Evolutionary conservation across 371 early-diverging fungal genomes (phyloP).

Genomic region (Choanephora cucurbitarum): DNA sequence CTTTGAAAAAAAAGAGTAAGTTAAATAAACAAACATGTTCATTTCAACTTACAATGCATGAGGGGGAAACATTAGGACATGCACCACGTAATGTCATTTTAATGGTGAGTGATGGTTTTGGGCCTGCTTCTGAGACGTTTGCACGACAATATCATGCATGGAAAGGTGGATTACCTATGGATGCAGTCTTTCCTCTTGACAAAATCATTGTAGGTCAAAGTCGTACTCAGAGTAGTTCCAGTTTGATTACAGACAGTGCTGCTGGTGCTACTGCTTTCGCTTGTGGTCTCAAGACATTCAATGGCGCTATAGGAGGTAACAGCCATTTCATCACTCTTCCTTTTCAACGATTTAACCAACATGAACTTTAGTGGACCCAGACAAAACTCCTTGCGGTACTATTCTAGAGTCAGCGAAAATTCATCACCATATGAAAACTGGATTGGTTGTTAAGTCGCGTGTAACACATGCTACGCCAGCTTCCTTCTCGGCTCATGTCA

Average conservation of each 20-base stretch:
- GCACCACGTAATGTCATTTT: slow-evolving; percentile 72
- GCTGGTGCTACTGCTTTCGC: slow-evolving; percentile 96
- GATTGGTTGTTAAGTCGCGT: slow-evolving; percentile 88
- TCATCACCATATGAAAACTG: slow-evolving; percentile 75
- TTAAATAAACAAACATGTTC: too few species aligned
- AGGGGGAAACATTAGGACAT: slow-evolving; percentile 1
- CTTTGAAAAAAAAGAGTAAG: too few species aligned
- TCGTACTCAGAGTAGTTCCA: slow-evolving; percentile 81
- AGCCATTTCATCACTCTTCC: background rate
- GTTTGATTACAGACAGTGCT: slow-evolving; percentile 92
- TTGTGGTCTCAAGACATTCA: slow-evolving; percentile 83
- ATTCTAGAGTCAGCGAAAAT: slow-evolving; percentile 92
- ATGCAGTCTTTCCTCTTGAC: slow-evolving; percentile 69
- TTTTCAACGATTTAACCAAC: background rate
- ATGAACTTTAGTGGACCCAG: slow-evolving; percentile 54
- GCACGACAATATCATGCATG: slow-evolving; percentile 77
- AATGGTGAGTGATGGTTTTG: slow-evolving; percentile 94
- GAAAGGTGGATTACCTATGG: slow-evolving; percentile 41
- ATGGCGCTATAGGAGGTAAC: slow-evolving; percentile 78
- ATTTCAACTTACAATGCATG: background rate
- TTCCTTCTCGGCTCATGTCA: slow-evolving; percentile 82
- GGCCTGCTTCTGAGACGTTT: slow-evolving; percentile 93
- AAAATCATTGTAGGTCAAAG: slow-evolving; percentile 83
- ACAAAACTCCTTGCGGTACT: slow-evolving; percentile 82
- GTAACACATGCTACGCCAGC: slow-evolving; percentile 92